Conservation (phyloP, 192 early-diverging fungal genomes). For the Radiomyces spectabilis region DNA sequence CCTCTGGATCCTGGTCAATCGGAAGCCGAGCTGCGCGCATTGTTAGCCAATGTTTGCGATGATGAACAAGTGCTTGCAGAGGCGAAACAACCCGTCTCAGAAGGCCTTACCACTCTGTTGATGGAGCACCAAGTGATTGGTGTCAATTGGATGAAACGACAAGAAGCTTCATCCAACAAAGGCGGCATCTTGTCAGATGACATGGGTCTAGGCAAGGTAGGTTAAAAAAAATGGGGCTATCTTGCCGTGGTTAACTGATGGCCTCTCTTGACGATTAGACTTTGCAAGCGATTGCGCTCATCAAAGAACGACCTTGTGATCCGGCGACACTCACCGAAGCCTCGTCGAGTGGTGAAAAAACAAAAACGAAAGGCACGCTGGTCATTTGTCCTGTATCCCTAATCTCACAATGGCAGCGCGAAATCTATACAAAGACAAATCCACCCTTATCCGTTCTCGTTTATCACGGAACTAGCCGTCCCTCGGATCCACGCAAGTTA, state of each 20-base stretch:
- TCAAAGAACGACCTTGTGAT: no score
- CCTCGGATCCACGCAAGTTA: conserved; percentile 27
- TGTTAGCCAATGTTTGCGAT: conserved; percentile 26
- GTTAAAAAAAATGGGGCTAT: not conserved
- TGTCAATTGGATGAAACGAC: conserved; percentile 49
- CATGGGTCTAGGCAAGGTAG: conserved; percentile 62
- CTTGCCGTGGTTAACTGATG: no score
- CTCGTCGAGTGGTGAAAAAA: not conserved
- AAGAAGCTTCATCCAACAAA: conserved; percentile 35
- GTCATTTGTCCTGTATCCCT: conserved; percentile 63
- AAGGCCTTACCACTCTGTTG: conserved; percentile 34
- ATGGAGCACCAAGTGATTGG: conserved; percentile 55
- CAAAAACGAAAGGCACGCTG: conserved; percentile 44
- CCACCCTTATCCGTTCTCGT: conserved; percentile 47
- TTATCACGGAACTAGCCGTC: conserved; percentile 50
- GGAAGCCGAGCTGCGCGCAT: conserved; percentile 25
- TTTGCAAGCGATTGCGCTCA: no score
- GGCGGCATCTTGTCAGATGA: conserved; percentile 63
- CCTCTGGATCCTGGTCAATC: conserved; percentile 1
- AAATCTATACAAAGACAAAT: conserved; percentile 50
- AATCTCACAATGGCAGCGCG: conserved; percentile 66
- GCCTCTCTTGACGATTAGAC: no score
- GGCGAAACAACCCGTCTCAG: conserved; percentile 38
- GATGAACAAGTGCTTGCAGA: conserved; percentile 28
- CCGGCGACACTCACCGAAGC: no score